These are phyloP conservation scores for Scalesia atractyloides DNA, from an alignment of 129 eudicot species.

Conservation along the genomic window DNA sequence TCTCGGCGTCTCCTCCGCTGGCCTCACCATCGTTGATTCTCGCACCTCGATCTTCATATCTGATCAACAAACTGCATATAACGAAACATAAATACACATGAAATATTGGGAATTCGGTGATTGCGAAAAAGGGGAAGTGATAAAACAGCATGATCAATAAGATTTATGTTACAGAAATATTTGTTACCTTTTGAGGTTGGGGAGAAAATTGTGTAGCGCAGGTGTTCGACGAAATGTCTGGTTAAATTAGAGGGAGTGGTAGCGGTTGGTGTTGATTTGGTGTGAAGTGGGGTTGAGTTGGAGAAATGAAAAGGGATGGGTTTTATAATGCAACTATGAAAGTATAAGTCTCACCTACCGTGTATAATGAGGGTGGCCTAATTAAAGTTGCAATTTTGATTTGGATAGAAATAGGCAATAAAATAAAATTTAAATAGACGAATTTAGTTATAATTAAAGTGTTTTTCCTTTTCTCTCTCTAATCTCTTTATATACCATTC, in stretches of 20 bases:
- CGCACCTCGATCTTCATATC: constrained; percentile 59
- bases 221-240: constrained; percentile 13
- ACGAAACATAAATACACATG: not conserved
- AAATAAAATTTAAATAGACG: too few species aligned
- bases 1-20: constrained; percentile 60
- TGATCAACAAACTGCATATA: constrained; percentile 1
- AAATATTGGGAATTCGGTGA: not conserved
- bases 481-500: too few species aligned
- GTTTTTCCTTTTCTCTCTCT: too few species aligned
- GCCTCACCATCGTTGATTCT: constrained; percentile 63
- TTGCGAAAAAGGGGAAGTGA: not conserved
- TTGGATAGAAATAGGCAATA: constrained; percentile 10
- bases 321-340: constrained; percentile 20
- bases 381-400: constrained; percentile 21
- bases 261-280: constrained; percentile 36
- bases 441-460: not conserved
- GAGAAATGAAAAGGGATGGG: constrained; percentile 1
- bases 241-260: not conserved
- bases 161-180: not conserved
- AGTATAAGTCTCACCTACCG: constrained; percentile 42
- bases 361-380: constrained; percentile 29
- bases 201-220: constrained; percentile 9
- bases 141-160: not conserved
- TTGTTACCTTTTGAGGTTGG: constrained; percentile 13
- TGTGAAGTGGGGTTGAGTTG: constrained; percentile 27